phyloP scores from a whole-genome alignment of 2,329 filamentous ascomycete genomes.

The Escovopsis sp. region DNA sequence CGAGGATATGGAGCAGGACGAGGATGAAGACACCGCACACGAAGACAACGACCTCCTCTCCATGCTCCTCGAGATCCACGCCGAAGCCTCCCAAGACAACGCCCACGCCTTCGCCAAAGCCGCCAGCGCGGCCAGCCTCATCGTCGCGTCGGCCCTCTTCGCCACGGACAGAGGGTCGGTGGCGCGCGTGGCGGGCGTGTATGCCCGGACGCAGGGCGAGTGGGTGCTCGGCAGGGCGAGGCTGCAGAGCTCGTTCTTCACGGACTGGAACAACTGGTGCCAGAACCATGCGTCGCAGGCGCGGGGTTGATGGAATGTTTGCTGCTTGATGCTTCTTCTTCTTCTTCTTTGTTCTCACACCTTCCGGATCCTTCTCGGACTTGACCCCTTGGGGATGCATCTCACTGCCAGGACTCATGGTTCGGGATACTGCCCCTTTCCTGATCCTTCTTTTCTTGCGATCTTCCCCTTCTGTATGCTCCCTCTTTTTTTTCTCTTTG shows the following conservation, averaged over 20 bases:
- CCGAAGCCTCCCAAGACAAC: constrained; percentile 45
- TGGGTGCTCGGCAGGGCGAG: constrained; percentile 44
- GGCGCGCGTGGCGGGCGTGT: constrained; percentile 44
- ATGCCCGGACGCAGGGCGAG: constrained; percentile 40
- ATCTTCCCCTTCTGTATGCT: no score
- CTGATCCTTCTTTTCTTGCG: no score
- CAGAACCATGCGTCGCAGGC: constrained; percentile 29
- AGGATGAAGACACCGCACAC: no score
- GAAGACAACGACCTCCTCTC: constrained; percentile 31
- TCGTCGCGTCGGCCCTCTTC: constrained; percentile 48
- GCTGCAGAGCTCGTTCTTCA: constrained; percentile 51
- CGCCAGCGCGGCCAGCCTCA: constrained; percentile 56
- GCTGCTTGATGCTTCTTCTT: no score
- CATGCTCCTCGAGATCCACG: constrained; percentile 52
- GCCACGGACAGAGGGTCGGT: constrained; percentile 36
- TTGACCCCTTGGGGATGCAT: no score
- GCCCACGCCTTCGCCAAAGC: constrained; percentile 59
- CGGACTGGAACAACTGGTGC: constrained; percentile 63
- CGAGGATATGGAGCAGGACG: no score
- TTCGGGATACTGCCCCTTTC: no score
- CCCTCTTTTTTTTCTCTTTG: no score
- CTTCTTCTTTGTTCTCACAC: no score
- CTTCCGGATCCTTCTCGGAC: constrained; percentile 8
- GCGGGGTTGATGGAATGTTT: constrained; percentile 6
- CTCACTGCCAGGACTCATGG: no score